Evolutionary conservation across 2,329 filamentous ascomycete species (phyloP).

Genomic region (Chalaropsis thielavioides): DNA sequence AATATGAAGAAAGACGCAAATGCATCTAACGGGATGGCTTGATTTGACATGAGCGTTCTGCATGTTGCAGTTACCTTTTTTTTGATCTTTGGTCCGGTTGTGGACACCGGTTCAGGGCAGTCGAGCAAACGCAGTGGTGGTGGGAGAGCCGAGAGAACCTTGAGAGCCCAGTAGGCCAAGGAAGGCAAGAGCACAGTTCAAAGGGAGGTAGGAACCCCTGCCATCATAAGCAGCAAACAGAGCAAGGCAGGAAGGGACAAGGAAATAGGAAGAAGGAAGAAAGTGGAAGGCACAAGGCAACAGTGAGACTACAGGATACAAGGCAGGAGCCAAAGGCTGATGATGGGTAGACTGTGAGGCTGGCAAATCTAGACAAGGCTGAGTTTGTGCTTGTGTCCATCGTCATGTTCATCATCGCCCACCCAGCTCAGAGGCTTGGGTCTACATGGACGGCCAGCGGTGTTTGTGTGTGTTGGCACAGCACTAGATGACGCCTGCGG

Average conservation of each 20-base stretch:
- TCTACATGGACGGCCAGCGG: not conserved
- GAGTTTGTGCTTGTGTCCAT: no score
- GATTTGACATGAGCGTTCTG: slow-evolving; percentile 7
- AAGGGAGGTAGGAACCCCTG: slow-evolving; percentile 1
- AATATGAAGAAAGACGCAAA: not conserved
- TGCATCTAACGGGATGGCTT: slow-evolving; percentile 6
- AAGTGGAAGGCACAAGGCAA: no score
- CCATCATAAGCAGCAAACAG: not conserved
- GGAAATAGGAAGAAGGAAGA: not conserved
- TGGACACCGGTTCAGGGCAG: not conserved
- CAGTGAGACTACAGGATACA: not conserved
- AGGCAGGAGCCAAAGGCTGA: not conserved
- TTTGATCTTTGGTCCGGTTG: not conserved
- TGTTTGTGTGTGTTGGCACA: not conserved
- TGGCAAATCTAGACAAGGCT: no score
- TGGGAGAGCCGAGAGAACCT: slow-evolving; percentile 5
- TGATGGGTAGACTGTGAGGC: no score
- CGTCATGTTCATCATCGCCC: no score
- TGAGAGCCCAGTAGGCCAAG: not conserved
- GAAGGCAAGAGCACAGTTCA: slow-evolving; percentile 3
- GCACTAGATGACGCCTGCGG: not conserved
- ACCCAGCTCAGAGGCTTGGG: not conserved
- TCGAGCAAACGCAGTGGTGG: not conserved
- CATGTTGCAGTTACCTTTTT: slow-evolving; percentile 4
- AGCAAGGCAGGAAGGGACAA: not conserved